Conservation (phyloP, 345 rosid genomes). For the Clarkia xantiana region DNA sequence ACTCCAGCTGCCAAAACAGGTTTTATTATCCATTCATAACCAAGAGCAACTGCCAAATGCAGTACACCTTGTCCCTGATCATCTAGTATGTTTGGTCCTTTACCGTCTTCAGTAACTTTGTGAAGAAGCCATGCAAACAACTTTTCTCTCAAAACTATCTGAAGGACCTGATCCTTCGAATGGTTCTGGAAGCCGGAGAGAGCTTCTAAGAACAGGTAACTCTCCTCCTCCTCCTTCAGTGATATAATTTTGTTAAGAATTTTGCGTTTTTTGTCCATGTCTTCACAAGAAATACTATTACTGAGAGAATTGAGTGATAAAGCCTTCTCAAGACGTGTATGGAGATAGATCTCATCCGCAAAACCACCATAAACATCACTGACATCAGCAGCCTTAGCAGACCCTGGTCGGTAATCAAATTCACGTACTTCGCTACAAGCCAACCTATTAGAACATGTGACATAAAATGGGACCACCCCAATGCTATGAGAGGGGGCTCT, state of each 20-base stretch:
- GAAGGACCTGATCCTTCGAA: slow-evolving; percentile 22
- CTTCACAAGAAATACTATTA: slow-evolving; percentile 21
- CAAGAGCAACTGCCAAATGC: slow-evolving; percentile 80
- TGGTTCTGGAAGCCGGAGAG: slow-evolving; percentile 17
- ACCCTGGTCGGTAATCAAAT: slow-evolving; percentile 53
- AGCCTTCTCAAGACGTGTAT: slow-evolving; percentile 35
- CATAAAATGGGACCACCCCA: slow-evolving; percentile 76
- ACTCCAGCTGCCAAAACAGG: slow-evolving; percentile 67
- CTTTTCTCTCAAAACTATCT: slow-evolving; percentile 44
- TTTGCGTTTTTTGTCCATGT: slow-evolving; percentile 31
- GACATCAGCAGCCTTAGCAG: slow-evolving; percentile 20
- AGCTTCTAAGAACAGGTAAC: slow-evolving; percentile 17
- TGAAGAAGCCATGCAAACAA: slow-evolving; percentile 65
- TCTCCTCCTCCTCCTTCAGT: slow-evolving; percentile 63
- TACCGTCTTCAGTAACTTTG: slow-evolving; percentile 56
- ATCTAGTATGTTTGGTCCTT: slow-evolving; percentile 57
- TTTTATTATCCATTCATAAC: slow-evolving; percentile 72
- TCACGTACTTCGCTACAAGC: slow-evolving; percentile 94
- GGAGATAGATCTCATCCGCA: slow-evolving; percentile 31
- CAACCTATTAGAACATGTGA: slow-evolving; percentile 80
- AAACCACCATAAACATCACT: slow-evolving; percentile 23
- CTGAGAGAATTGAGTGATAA: slow-evolving; percentile 28
- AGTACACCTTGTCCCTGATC: slow-evolving; percentile 69
- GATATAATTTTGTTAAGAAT: slow-evolving; percentile 37
- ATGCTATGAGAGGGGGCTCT: slow-evolving; percentile 46